These are phyloP conservation scores for Aspergillus sclerotioniger DNA, from an alignment of 495 filamentous ascomycete genomes.

Conservation along the genomic window DNA sequence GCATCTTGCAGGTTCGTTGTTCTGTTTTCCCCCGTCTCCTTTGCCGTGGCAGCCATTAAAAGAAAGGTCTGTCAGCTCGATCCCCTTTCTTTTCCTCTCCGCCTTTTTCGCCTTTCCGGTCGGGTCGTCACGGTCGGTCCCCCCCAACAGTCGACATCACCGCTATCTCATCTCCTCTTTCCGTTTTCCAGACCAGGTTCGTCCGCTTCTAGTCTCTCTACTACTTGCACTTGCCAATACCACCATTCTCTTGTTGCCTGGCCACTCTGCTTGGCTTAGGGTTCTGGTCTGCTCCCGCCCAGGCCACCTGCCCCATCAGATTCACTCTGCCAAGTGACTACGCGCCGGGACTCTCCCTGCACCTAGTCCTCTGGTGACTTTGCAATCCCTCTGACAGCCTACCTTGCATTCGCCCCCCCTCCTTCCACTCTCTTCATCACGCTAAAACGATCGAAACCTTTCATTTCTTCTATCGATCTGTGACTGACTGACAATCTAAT, in stretches of 20 bases:
- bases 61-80: conserved; percentile 22
- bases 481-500: neutral
- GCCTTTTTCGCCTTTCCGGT: conserved; percentile 28
- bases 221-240: neutral
- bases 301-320: conserved; percentile 16
- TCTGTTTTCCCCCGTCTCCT: conserved; percentile 10
- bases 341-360: conserved; percentile 1
- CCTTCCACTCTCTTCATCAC: conserved; percentile 16
- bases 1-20: conserved; percentile 7
- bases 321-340: conserved; percentile 6
- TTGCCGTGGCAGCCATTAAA: conserved; percentile 10
- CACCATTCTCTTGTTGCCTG: conserved; percentile 2
- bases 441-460: conserved; percentile 17
- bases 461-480: conserved; percentile 13
- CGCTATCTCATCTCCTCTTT: conserved; percentile 22
- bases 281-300: conserved; percentile 18
- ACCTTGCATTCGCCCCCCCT: conserved; percentile 8
- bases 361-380: neutral
- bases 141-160: conserved; percentile 26
- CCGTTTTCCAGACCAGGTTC: conserved; percentile 15
- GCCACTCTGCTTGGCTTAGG: conserved; percentile 4
- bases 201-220: conserved; percentile 10
- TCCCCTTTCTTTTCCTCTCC: conserved; percentile 26
- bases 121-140: conserved; percentile 22
- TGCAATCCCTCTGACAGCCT: too few species aligned